Base-by-base conservation (phyloP, 1,139 yeast species). In the Meyerozyma sp. region DNA sequence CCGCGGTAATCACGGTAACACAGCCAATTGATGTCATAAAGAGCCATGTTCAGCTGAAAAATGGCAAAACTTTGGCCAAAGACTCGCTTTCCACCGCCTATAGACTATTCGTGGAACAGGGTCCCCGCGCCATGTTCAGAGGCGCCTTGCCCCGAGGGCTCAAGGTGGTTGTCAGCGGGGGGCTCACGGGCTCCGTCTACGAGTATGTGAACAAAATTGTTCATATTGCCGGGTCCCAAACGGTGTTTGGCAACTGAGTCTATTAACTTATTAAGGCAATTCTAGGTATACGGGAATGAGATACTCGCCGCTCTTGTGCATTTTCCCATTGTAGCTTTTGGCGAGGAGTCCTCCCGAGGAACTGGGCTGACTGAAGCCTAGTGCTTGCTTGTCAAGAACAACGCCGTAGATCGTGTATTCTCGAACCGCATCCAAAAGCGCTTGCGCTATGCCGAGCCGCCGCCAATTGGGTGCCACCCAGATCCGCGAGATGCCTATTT, bases 21-120 rank as follows among this genome's bases (percentile, higher is more conserved):
- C 98, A 91, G 63, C 98, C 98, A 0, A 68, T 93, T 18, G 98
- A 93, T 65, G 90, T 90, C 5, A 68, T 91, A 42, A 93, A 93
- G 64, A 82, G 96, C 1, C 79, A 96, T 58, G 81, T 90, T 79
- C 97, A 91, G 62, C 80, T 90, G 62, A 80, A 82, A 49, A 79
- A 84, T 58, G 84, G 83, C 10, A 71, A 77, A 47, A 63, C 73
- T 28, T 58, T 81, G 3, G 86, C 85, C 60, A 78, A 78, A 42
- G 91, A 87, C 59, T 73, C 89, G 8, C 65, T 89, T 51, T 70
- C 82, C 36, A 85, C 96, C 46, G 84, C 90, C 2, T 87, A 83
- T 59, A 70, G 81, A 51, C 73, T 88, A 7, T 84, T 85, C 53
- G 66, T 81, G 18, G 79, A 78, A 44, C 95, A 89, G 51, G 91